A percentile compares a stretch with the other conserved stretches of the same genome.
phyloP scores from a whole-genome alignment of 148 eudicot genomes.

The Chenopodium album region DNA sequence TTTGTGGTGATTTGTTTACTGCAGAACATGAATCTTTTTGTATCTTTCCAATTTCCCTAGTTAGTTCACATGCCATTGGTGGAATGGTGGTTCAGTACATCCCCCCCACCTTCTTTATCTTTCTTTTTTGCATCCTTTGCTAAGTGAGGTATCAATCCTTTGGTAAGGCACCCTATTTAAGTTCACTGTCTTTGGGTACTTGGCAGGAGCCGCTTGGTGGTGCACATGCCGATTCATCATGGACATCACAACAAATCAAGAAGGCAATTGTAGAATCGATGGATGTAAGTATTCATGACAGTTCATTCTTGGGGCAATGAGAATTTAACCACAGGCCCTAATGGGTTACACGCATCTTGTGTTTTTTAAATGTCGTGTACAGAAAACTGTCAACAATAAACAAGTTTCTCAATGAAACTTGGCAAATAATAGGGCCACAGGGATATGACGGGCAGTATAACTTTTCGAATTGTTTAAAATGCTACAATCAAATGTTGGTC shows the following conservation, averaged over 20 bases:
- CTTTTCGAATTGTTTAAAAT: neutral
- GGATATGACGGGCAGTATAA: too few species aligned
- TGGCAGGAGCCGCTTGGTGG: slow-evolving; percentile 91
- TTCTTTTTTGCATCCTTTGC: neutral
- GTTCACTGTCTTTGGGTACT: neutral
- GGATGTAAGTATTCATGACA: slow-evolving; percentile 62
- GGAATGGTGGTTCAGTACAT: neutral
- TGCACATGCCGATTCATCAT: slow-evolving; percentile 80
- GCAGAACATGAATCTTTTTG: neutral
- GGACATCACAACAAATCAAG: slow-evolving; percentile 86
- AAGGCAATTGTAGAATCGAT: slow-evolving; percentile 60
- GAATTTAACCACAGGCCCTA: neutral
- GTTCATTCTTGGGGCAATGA: neutral
- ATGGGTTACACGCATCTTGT: too few species aligned
- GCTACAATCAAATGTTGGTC: neutral
- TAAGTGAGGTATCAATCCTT: neutral
- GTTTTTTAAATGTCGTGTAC: too few species aligned
- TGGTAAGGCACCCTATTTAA: neutral
- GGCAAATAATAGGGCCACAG: neutral
- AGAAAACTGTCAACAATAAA: too few species aligned
- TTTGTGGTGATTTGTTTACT: neutral
- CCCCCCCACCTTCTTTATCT: neutral
- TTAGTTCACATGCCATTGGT: neutral
- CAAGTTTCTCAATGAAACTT: neutral
- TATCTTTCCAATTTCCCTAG: neutral